phyloP scores from a whole-genome alignment of 108 stramenopile species.

The Cylindrotheca closterium region DNA sequence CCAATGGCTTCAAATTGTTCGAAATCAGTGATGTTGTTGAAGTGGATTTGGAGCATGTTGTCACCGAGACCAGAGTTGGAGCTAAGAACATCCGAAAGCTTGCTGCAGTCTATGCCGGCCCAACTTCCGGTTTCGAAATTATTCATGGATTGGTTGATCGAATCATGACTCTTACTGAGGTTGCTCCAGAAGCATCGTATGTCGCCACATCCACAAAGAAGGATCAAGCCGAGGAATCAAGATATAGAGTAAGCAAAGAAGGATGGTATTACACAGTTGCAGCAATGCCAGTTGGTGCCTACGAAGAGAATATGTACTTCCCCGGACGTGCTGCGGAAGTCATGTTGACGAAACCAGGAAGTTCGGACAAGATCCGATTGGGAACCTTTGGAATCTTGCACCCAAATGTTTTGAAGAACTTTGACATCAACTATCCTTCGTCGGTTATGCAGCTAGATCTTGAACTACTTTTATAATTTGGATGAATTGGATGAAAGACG shows the following conservation, averaged over 20 bases:
- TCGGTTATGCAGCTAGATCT: slow-evolving; percentile 91
- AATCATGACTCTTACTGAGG: slow-evolving; percentile 92
- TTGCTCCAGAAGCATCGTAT: slow-evolving; percentile 80
- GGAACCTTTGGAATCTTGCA: slow-evolving; percentile 98
- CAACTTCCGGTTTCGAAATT: slow-evolving; percentile 96
- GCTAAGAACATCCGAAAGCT: slow-evolving; percentile 87
- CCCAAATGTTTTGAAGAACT: slow-evolving; percentile 91
- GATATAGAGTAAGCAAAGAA: slow-evolving; percentile 73
- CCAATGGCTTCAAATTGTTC: slow-evolving; percentile 87
- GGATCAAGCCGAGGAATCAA: slow-evolving; percentile 53
- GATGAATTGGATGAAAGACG: too few species aligned
- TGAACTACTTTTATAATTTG: slow-evolving; percentile 85
- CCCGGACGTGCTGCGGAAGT: slow-evolving; percentile 95
- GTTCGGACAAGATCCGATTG: slow-evolving; percentile 43
- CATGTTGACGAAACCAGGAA: slow-evolving; percentile 68
- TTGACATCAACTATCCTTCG: slow-evolving; percentile 90
- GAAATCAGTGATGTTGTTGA: slow-evolving; percentile 96
- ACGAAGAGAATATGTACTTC: slow-evolving; percentile 82
- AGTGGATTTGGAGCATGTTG: slow-evolving; percentile 79
- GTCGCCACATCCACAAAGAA: slow-evolving; percentile 65
- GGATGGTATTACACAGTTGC: slow-evolving; percentile 86
- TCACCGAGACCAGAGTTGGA: slow-evolving; percentile 90
- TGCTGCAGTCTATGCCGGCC: slow-evolving; percentile 92
- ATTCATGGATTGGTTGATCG: slow-evolving; percentile 98
- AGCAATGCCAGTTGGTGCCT: slow-evolving; percentile 41